Evolutionary conservation across 1,284 basidiomycete genomes (phyloP).

Genomic region (Irpex rosettiformis): DNA sequence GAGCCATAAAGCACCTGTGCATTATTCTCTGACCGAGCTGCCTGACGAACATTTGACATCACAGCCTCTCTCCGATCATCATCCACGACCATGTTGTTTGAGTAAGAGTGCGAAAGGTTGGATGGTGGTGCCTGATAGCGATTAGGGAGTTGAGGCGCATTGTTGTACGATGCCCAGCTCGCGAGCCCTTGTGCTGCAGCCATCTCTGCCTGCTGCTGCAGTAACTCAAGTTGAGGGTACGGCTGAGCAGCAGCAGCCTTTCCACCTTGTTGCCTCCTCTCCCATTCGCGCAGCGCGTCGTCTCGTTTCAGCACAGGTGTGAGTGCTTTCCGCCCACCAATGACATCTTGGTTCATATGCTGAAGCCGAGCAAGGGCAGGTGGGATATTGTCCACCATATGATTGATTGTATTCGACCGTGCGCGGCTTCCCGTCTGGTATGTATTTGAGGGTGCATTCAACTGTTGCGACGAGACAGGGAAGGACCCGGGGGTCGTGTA

Average conservation of each 20-base stretch:
- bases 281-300: slow-evolving; percentile 89
- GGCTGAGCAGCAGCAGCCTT: slow-evolving; percentile 63
- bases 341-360: slow-evolving; percentile 86
- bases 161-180: slow-evolving; percentile 39
- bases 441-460: slow-evolving; percentile 57
- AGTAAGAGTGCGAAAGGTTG: slow-evolving; percentile 69
- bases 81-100: slow-evolving; percentile 50
- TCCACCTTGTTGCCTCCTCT: slow-evolving; percentile 65
- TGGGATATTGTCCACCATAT: slow-evolving; percentile 88
- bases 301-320: slow-evolving; percentile 89
- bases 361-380: slow-evolving; percentile 86
- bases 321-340: slow-evolving; percentile 75
- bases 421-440: slow-evolving; percentile 68
- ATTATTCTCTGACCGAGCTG: slow-evolving; percentile 48
- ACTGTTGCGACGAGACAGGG: slow-evolving; percentile 27
- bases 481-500: slow-evolving; percentile 35
- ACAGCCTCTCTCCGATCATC: slow-evolving; percentile 67
- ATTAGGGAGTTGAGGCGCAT: slow-evolving; percentile 25
- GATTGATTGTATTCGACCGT: slow-evolving; percentile 86
- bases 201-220: slow-evolving; percentile 91
- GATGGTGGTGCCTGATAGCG: slow-evolving; percentile 62
- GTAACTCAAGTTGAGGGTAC: slow-evolving; percentile 84
- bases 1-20: slow-evolving; percentile 41
- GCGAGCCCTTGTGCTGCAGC: slow-evolving; percentile 58
- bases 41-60: slow-evolving; percentile 70